Percentiles rank a stretch among this genome's conserved stretches.
Evolutionary conservation across 768 basidiomycete species (phyloP).

Genomic region (Boletus reticulatus): DNA sequence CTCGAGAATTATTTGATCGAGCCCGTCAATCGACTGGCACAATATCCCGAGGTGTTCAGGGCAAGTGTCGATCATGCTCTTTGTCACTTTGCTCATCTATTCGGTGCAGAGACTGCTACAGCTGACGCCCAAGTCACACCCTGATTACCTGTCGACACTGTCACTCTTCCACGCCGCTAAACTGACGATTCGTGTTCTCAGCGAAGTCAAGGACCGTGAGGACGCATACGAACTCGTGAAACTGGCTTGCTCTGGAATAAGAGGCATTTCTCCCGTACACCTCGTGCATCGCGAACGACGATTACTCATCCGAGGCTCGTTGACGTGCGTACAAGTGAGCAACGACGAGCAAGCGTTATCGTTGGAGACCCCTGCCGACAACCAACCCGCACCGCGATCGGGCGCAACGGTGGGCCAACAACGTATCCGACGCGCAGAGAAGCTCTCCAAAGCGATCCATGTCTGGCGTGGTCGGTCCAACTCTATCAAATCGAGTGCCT

Average conservation of each 20-base stretch:
- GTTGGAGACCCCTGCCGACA: neutral
- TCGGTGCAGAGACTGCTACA: slow-evolving; percentile 60
- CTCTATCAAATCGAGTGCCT: slow-evolving; percentile 31
- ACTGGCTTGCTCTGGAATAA: slow-evolving; percentile 53
- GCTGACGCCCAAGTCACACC: slow-evolving; percentile 65
- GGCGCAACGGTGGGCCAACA: neutral
- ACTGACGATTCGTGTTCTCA: slow-evolving; percentile 70
- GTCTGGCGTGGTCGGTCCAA: slow-evolving; percentile 48
- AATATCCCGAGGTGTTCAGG: slow-evolving; percentile 70
- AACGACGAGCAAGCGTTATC: slow-evolving; percentile 23
- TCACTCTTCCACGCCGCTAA: slow-evolving; percentile 66
- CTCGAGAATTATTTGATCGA: slow-evolving; percentile 70
- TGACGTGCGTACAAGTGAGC: slow-evolving; percentile 43
- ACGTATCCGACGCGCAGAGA: slow-evolving; percentile 18
- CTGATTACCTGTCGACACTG: slow-evolving; percentile 67
- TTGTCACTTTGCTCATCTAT: slow-evolving; percentile 2
- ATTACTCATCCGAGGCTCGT: slow-evolving; percentile 64
- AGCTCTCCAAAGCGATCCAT: slow-evolving; percentile 40
- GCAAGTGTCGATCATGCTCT: slow-evolving; percentile 42
- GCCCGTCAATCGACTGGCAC: slow-evolving; percentile 69
- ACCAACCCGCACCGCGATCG: neutral
- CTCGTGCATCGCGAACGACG: slow-evolving; percentile 74
- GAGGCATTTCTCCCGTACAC: slow-evolving; percentile 50
- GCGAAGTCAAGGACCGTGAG: slow-evolving; percentile 82
- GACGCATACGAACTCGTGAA: slow-evolving; percentile 82